Evolutionary conservation across 2,329 filamentous ascomycete species (phyloP), one percentile per base, ranked within the genome.

Genomic region (Diaporthe sp.): DNA sequence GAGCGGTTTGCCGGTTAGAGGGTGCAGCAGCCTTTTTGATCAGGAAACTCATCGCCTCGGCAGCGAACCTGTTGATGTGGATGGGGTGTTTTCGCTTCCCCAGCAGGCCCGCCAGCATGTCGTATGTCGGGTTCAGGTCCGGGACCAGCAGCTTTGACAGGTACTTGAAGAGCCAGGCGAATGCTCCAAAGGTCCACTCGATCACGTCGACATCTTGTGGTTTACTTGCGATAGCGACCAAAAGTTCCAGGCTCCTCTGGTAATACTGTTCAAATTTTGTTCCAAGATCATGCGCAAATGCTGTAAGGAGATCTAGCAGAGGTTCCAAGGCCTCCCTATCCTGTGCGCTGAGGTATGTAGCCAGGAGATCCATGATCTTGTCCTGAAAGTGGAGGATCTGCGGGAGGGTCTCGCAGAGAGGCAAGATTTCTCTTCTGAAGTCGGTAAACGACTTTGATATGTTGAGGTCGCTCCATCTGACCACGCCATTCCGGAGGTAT

Each of bases 131-230:
- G 77, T 94, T 89, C 77, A 99, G 85, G 81, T 99, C 94, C 5
- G 95, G 93, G 0, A 97, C 94, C 31, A 99, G 85, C 0, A 98
- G 89, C 78, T 95, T 92, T 2, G 95, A 97, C 7, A 99, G 90
- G 82, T 98, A 98, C 83, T 99, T 99, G 90, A 99, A 98, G 55
- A 98, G 88, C 88, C 97, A 99, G 61, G 97, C 95, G 74, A 99
- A 88, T 79, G 95, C 96, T 17, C 93, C 95, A 85, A 99, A 99
- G 70, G 95, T 96, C 96, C 96, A 98, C 85, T 99, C 97, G 70
- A 98, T 94, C n/a, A 97, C 95, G 78, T 96, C 94, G 37, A 94
- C 92, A 81, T 94, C 93, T 74, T 94, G 89, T 72, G 94, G 92
- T 80, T 92, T 94, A 72, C 92, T 92, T 15, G 95, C 96, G 78